Conservation (phyloP, 139 green algal genomes). For the Diplosphaera chodatii region DNA sequence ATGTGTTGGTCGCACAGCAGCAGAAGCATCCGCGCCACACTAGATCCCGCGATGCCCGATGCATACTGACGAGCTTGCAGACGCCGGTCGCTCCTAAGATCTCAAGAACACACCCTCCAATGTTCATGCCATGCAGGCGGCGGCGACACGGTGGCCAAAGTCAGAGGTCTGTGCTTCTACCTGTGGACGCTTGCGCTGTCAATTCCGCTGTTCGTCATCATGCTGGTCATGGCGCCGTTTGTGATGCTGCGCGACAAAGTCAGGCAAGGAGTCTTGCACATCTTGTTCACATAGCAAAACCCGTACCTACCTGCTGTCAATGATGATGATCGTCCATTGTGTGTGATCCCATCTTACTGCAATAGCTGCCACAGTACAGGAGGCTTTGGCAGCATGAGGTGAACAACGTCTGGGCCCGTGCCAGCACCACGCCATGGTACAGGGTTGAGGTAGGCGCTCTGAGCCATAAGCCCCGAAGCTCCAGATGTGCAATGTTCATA, state of each 20-base stretch:
- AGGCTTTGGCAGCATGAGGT: constrained; percentile 19
- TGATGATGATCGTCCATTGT: no score
- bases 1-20: no score
- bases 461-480: no score
- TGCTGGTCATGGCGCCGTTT: constrained; percentile 73
- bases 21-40: no score
- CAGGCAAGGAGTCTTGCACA: constrained; percentile 25
- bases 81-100: no score
- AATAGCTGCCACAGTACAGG: not conserved
- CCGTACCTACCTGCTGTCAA: not conserved
- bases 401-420: constrained; percentile 92
- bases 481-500: no score
- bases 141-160: constrained; percentile 1
- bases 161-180: constrained; percentile 70
- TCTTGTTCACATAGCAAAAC: not conserved
- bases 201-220: constrained; percentile 77
- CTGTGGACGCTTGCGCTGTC: constrained; percentile 66
- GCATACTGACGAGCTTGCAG: no score
- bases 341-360: no score
- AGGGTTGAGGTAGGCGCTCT: constrained; percentile 42
- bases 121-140: not conserved
- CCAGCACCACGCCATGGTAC: constrained; percentile 79
- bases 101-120: not conserved
- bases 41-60: no score
- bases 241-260: constrained; percentile 74